These are phyloP conservation scores for Naganishia vaughanmartiniae DNA, from an alignment of 768 basidiomycete species.

Conservation along the genomic window DNA sequence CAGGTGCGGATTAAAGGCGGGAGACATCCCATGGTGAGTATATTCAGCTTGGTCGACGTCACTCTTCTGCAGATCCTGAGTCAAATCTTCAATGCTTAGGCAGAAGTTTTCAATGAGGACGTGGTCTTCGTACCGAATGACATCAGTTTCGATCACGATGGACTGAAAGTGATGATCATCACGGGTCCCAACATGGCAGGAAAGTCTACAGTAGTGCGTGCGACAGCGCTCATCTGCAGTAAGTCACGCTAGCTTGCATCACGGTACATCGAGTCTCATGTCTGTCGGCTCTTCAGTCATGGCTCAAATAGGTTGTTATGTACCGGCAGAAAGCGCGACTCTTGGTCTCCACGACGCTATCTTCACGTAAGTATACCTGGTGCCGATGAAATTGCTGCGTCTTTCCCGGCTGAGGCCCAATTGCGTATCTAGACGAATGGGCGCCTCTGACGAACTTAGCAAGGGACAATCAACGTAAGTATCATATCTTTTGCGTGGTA, in stretches of 20 bases:
- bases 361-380: conserved; percentile 57
- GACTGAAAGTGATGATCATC: conserved; percentile 49
- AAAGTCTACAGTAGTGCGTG: conserved; percentile 25
- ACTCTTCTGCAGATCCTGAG: background rate
- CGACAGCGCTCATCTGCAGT: conserved; percentile 18
- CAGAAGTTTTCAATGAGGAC: conserved; percentile 70
- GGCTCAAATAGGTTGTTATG: conserved; percentile 87
- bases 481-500: background rate
- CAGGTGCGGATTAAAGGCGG: conserved; percentile 74
- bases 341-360: conserved; percentile 80
- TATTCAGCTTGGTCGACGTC: background rate
- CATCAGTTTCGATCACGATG: conserved; percentile 62
- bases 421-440: conserved; percentile 63
- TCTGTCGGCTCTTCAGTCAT: conserved; percentile 42
- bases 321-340: conserved; percentile 72
- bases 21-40: conserved; percentile 77
- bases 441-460: conserved; percentile 83
- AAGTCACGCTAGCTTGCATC: background rate
- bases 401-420: background rate
- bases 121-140: conserved; percentile 73
- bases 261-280: conserved; percentile 58
- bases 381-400: background rate
- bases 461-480: conserved; percentile 70
- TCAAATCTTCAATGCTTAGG: conserved; percentile 28
- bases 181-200: conserved; percentile 57